Base-by-base conservation (phyloP, 805 yeast genomes). In the Brettanomyces sp. region DNA sequence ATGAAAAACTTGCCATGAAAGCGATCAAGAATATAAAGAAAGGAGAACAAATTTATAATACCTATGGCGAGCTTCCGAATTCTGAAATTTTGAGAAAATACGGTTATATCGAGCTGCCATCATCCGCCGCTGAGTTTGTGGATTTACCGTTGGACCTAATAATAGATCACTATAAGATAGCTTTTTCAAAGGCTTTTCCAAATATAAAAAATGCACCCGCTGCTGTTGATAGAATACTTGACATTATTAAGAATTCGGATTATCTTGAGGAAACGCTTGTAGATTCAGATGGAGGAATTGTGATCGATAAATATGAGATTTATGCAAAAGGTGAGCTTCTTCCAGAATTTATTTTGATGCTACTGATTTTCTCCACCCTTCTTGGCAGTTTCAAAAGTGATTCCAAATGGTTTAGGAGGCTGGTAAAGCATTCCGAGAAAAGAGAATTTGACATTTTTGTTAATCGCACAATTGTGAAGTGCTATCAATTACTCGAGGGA, bases 31-130 rank as follows among this genome's bases (percentile, higher is more conserved):
- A 66, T 4, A 90, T 91, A 36, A 45, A 60, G 4, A 65, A 65
- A 34, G 89, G 85, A 3, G 83, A 79, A 32, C 98, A 93, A 59
- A 69, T 91, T 4, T 90, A 76, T 64, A 91, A 91, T 64, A 83
- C 88, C 0, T 91, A 93, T 60, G 95, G 96, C 1, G 93, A 89
- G 40, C 80, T 85, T 52, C 93, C 97, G 35, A 91, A 90, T 60
- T 69, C 91, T n/a, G 98, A 93, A 56, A 72, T 93, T 32, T 68
- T 93, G 46, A 75, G 99, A 56, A 74, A 95, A 47, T 91, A 91
- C 55, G 99, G 99, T 0, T 91, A 86, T 56, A 93, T 87, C 24
- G 96, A 90, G 64, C 45, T 59, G 34, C 71, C 69, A 21, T 86
- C 87, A 0, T 83, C 93, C 2, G 76, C 74, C 41, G 77, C 69